Conservation (phyloP, 345 rosid species). For the Acer saccharum region DNA sequence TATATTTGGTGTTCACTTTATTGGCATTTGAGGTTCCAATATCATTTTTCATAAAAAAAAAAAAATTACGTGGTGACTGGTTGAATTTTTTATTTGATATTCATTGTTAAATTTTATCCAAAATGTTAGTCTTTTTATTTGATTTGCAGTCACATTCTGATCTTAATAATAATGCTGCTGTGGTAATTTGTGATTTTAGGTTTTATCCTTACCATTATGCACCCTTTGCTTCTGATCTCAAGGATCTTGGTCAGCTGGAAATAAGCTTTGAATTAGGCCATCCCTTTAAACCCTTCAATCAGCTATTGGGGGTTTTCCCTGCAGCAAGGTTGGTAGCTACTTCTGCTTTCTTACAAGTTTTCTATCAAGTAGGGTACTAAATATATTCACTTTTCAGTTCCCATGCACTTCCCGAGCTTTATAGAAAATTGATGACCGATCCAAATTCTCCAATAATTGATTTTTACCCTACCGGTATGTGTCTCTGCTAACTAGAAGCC, state of each 20-base stretch:
- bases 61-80: background rate
- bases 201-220: conserved; percentile 98
- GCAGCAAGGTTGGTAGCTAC: conserved; percentile 70
- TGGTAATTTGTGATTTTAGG: conserved; percentile 46
- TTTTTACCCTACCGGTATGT: conserved; percentile 82
- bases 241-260: conserved; percentile 65
- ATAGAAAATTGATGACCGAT: conserved; percentile 84
- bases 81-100: background rate
- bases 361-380: conserved; percentile 16
- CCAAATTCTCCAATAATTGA: conserved; percentile 79
- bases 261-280: conserved; percentile 71
- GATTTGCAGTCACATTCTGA: background rate
- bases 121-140: background rate
- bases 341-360: conserved; percentile 7
- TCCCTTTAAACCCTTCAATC: conserved; percentile 93
- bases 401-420: conserved; percentile 89
- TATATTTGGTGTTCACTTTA: background rate
- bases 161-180: background rate
- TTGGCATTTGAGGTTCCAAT: background rate
- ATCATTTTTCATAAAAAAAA: background rate
- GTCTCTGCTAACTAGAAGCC: conserved; percentile 16
- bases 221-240: conserved; percentile 98
- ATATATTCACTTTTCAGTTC: conserved; percentile 49
- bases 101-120: too few relatives aligned
- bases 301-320: conserved; percentile 92